A percentile compares a stretch with the other conserved stretches of the same genome.
Conservation (phyloP, 129 eudicot species). For the Flaveria linearis region DNA sequence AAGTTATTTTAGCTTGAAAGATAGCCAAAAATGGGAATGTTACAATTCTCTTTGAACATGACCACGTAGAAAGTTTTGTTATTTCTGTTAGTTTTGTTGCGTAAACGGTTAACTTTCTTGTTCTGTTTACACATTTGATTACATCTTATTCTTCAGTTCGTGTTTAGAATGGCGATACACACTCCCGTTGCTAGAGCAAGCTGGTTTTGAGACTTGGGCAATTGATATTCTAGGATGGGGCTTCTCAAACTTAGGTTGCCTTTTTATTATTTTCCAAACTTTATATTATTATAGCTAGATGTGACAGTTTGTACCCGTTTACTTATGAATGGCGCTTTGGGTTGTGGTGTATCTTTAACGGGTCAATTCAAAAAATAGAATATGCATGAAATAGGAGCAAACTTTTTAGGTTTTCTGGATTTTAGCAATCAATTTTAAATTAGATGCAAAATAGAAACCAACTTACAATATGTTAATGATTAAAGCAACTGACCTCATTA, state of each 20-base stretch:
- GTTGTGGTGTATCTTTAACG: not conserved
- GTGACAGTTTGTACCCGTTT: not conserved
- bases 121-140: conserved; percentile 34
- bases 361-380: not conserved
- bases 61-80: not conserved
- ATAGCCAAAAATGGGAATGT: not conserved
- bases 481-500: too few relatives aligned
- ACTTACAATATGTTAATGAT: too few relatives aligned
- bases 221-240: conserved; percentile 98
- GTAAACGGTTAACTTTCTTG: not conserved
- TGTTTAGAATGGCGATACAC: conserved; percentile 96
- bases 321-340: not conserved
- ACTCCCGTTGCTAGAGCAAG: conserved; percentile 84
- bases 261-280: not conserved
- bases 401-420: too few relatives aligned
- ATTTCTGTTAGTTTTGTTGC: not conserved
- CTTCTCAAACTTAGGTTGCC: conserved; percentile 78
- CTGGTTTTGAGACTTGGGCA: conserved; percentile 85
- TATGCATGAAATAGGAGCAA: not conserved
- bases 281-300: not conserved
- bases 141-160: conserved; percentile 74
- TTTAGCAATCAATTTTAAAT: too few relatives aligned
- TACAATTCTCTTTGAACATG: not conserved
- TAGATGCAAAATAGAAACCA: too few relatives aligned
- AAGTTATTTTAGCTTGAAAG: too few relatives aligned